Base-by-base conservation (phyloP, 768 basidiomycete species). In the Collybiopsis confluens region DNA sequence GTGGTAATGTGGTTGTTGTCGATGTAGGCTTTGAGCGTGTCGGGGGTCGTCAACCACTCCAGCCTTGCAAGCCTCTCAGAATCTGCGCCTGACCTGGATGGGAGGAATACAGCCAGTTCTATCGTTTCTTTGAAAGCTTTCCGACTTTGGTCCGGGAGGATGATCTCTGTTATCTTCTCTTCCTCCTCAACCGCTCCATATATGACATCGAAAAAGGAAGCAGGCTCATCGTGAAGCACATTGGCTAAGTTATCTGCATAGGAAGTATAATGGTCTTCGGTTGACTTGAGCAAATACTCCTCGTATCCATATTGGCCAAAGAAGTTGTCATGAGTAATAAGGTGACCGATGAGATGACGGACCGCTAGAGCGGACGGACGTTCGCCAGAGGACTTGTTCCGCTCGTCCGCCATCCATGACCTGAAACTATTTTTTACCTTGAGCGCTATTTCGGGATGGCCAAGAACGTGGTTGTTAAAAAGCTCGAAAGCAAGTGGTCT, bases 271-370 rank as follows among this genome's bases (percentile, higher is more conserved):
- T 79, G 88, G 1, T 70, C 63, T 18, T 66, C 62, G 0, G 86
- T 83, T 18, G 72, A 58, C 18, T 74, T 66, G 40, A 86, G 58
- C 59, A 85, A 81, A 54, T 68, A 74, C 7, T 75, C 70, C 60
- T 90, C 84, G 51, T 91, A 84, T 23, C 73, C 60, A 8, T 16
- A 35, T 15, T 30, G 20, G 7, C 47, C 47, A 20, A 75, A 60
- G 59, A 88, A 92, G 54, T 81, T 75, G 24, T 75, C 71, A 56
- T 90, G 81, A 3, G 70, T 71, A 45, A 75, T 66, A 45, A 91
- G 75, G 53, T 85, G 81, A 0, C 68, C 60, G 45, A 90, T 71
- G n/a, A 92, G 35, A n/a, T 77, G 2, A 65, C 61, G 2, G 67
- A 66, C 38, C 21, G 47, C 35, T 21, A 35, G n/a, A 10, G 30